A percentile compares a stretch with the other conserved stretches of the same genome.
Conservation (phyloP, 371 early-diverging fungal genomes). For the Apophysomyces elegans region DNA sequence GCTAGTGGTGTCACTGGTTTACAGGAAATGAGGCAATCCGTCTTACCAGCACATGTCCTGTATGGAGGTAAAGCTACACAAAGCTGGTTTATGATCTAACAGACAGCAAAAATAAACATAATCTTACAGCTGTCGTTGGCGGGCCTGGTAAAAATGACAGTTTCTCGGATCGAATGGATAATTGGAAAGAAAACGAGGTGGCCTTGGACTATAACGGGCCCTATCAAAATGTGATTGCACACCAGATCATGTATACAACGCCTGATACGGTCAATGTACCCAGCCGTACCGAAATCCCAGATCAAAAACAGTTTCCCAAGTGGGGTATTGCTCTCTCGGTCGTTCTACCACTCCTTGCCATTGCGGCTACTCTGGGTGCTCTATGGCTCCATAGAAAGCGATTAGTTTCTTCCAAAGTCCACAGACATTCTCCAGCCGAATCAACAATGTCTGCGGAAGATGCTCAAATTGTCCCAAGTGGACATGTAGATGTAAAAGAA, state of each 20-base stretch:
- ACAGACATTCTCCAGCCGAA: neutral
- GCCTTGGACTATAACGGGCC: constrained; percentile 61
- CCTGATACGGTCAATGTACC: constrained; percentile 8
- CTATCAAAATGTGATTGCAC: constrained; percentile 50
- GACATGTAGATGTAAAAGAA: too few species aligned
- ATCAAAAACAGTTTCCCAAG: neutral
- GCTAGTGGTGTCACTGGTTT: constrained; percentile 38
- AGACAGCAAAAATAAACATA: constrained; percentile 15
- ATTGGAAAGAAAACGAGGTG: constrained; percentile 57
- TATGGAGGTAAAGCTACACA: constrained; percentile 24
- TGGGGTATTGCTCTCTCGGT: neutral
- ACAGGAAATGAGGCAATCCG: neutral
- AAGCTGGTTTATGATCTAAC: constrained; percentile 20
- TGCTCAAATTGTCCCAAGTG: neutral
- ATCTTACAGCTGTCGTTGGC: constrained; percentile 53
- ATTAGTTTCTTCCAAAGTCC: neutral
- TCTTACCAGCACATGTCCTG: constrained; percentile 9
- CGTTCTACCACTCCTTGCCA: neutral
- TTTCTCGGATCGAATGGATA: constrained; percentile 37
- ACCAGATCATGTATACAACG: constrained; percentile 41
- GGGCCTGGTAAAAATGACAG: constrained; percentile 51
- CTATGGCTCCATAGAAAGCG: neutral
- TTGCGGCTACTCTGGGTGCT: neutral
- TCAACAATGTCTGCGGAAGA: neutral
- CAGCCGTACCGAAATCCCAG: too few species aligned